A percentile compares a stretch with the other conserved stretches of the same genome.
These are phyloP conservation scores for Dorcoceras hygrometricum DNA, from an alignment of 257 asterid species.

Conservation along the genomic window DNA sequence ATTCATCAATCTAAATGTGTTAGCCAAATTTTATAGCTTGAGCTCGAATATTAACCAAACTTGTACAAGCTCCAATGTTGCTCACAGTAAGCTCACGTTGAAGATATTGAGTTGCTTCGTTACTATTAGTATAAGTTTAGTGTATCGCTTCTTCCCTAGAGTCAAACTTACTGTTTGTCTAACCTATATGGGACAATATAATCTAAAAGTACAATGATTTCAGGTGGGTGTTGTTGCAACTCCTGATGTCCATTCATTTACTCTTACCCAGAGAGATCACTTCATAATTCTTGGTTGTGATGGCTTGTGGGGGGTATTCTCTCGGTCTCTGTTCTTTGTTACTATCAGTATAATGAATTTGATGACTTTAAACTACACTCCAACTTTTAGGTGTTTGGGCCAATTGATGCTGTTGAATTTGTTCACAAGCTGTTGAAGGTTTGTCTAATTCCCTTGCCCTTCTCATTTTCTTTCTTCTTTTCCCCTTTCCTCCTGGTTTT, in stretches of 20 bases:
- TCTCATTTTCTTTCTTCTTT: background rate
- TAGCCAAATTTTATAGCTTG: no score
- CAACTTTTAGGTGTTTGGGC: slow-evolving; percentile 73
- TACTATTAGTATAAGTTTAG: no score
- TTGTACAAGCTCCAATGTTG: no score
- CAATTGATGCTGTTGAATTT: slow-evolving; percentile 91
- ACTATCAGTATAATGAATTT: slow-evolving; percentile 2
- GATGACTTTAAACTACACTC: slow-evolving; percentile 8
- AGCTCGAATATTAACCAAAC: no score
- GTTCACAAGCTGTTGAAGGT: slow-evolving; percentile 83
- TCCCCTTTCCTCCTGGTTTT: no score
- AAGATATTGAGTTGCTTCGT: background rate
- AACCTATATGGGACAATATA: slow-evolving; percentile 3
- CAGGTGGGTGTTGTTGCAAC: slow-evolving; percentile 91
- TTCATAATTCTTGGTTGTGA: slow-evolving; percentile 93
- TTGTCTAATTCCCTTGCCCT: slow-evolving; percentile 20
- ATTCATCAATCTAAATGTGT: no score
- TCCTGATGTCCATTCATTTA: slow-evolving; percentile 93
- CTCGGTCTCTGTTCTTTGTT: slow-evolving; percentile 21
- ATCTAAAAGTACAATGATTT: slow-evolving; percentile 19
- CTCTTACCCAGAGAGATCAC: slow-evolving; percentile 82
- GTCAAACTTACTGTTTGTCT: background rate
- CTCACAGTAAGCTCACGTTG: background rate
- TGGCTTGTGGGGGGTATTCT: slow-evolving; percentile 94
- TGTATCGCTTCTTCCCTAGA: background rate